These are phyloP conservation scores for Schizophyllum commune DNA, from an alignment of 1,284 basidiomycete species.

Conservation along the genomic window DNA sequence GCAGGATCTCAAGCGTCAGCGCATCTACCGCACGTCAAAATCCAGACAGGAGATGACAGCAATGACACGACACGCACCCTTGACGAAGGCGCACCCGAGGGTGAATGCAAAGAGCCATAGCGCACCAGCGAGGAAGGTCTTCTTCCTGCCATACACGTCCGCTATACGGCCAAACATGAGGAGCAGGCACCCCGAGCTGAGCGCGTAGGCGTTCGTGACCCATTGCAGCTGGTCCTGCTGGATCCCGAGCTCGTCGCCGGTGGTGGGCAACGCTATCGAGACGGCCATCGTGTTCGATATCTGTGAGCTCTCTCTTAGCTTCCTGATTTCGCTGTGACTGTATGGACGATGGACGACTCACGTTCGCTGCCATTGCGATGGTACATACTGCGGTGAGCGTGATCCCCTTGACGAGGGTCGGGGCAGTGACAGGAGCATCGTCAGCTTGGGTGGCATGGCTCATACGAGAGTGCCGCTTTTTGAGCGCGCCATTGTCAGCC, in stretches of 20 bases:
- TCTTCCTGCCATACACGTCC: slow-evolving; percentile 66
- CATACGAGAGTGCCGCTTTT: too few species aligned
- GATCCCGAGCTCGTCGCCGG: slow-evolving; percentile 45
- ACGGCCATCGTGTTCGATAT: slow-evolving; percentile 13
- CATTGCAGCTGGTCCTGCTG: slow-evolving; percentile 52
- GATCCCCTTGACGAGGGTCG: not conserved
- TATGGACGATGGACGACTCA: too few species aligned
- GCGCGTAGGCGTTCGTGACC: slow-evolving; percentile 33
- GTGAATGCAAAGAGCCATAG: slow-evolving; percentile 38
- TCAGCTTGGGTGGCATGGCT: too few species aligned
- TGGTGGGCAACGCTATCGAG: slow-evolving; percentile 55
- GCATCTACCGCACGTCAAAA: slow-evolving; percentile 24
- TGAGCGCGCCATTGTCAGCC: too few species aligned
- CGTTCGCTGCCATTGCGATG: not conserved
- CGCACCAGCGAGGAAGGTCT: slow-evolving; percentile 50
- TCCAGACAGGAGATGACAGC: not conserved
- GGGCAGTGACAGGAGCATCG: not conserved
- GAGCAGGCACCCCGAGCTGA: slow-evolving; percentile 57
- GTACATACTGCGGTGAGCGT: not conserved
- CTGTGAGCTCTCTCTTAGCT: not conserved
- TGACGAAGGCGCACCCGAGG: slow-evolving; percentile 46
- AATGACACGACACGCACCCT: slow-evolving; percentile 25
- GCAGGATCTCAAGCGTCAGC: slow-evolving; percentile 52
- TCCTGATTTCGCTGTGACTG: too few species aligned
- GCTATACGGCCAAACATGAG: slow-evolving; percentile 65